phyloP scores from a whole-genome alignment of 768 basidiomycete species.

The Boletus sensibilis region DNA sequence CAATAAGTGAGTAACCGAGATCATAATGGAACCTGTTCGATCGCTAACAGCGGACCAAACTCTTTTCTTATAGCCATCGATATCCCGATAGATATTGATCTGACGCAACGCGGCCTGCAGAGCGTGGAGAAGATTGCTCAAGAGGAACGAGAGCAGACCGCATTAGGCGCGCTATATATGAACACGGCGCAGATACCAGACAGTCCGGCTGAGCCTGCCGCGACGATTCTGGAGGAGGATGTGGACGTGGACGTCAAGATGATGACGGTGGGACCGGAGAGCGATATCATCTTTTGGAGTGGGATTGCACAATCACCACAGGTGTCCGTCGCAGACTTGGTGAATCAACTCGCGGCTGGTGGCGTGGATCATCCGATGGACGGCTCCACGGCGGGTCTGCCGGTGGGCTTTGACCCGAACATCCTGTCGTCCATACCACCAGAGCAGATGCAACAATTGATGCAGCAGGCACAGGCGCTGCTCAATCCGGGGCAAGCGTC shows the following conservation, averaged over 20 bases:
- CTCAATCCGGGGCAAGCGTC: constrained; percentile 28
- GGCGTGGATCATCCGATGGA: constrained; percentile 41
- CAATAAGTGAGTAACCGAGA: constrained; percentile 58
- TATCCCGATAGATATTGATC: constrained; percentile 56
- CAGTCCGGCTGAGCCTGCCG: constrained; percentile 66
- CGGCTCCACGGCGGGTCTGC: constrained; percentile 34
- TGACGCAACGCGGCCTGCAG: constrained; percentile 55
- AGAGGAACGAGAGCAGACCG: constrained; percentile 76
- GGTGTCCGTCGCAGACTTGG: constrained; percentile 66
- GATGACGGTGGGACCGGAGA: constrained; percentile 71
- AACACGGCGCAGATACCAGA: constrained; percentile 71
- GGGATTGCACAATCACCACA: constrained; percentile 32
- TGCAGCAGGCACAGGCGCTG: constrained; percentile 43
- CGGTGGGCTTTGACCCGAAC: constrained; percentile 43
- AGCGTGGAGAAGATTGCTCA: constrained; percentile 71
- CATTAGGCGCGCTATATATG: constrained; percentile 75
- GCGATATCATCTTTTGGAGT: constrained; percentile 65
- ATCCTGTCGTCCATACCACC: constrained; percentile 44
- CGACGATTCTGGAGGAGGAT: constrained; percentile 64
- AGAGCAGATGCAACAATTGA: constrained; percentile 64
- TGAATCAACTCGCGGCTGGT: constrained; percentile 58
- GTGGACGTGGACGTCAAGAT: constrained; percentile 57
- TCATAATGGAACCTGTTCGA: constrained; percentile 15
- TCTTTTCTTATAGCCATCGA: constrained; percentile 49
- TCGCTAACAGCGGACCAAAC: constrained; percentile 19